Percentiles rank a stretch among this genome's conserved stretches.
These are phyloP conservation scores for Thermomyces lanuginosus DNA, from an alignment of 2,329 filamentous ascomycete genomes.

Conservation along the genomic window DNA sequence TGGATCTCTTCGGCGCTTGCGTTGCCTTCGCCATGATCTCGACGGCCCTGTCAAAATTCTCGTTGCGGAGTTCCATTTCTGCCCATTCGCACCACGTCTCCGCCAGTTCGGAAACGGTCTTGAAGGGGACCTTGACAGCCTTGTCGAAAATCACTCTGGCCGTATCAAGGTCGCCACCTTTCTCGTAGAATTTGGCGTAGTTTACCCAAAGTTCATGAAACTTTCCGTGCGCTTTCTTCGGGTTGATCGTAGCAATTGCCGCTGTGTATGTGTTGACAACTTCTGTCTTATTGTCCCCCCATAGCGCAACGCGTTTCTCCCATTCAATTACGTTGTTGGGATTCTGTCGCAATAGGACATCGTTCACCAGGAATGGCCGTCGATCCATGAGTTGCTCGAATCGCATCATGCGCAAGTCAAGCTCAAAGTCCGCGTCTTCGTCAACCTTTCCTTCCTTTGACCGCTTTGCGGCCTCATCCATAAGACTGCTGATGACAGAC, in stretches of 20 bases:
- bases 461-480: conserved; percentile 69
- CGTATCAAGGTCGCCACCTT: conserved; percentile 64
- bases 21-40: conserved; percentile 95
- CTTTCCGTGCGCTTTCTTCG: conserved; percentile 82
- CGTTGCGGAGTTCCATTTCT: conserved; percentile 88
- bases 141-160: conserved; percentile 93
- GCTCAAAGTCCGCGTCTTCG: conserved; percentile 75
- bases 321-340: conserved; percentile 92
- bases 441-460: conserved; percentile 65
- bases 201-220: conserved; percentile 94
- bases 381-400: conserved; percentile 98
- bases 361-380: conserved; percentile 86
- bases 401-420: conserved; percentile 93
- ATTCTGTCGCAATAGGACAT: conserved; percentile 87
- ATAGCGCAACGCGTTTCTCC: conserved; percentile 90
- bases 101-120: conserved; percentile 87
- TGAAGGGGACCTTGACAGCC: conserved; percentile 93
- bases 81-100: conserved; percentile 99
- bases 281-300: conserved; percentile 84
- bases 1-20: conserved; percentile 92
- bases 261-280: conserved; percentile 89
- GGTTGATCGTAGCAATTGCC: conserved; percentile 80
- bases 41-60: conserved; percentile 89
- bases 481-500: conserved; percentile 76
- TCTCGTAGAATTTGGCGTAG: conserved; percentile 94